Evolutionary conservation across 2,329 filamentous ascomycete genomes (phyloP).

Genomic region (Cladosporium halotolerans): DNA sequence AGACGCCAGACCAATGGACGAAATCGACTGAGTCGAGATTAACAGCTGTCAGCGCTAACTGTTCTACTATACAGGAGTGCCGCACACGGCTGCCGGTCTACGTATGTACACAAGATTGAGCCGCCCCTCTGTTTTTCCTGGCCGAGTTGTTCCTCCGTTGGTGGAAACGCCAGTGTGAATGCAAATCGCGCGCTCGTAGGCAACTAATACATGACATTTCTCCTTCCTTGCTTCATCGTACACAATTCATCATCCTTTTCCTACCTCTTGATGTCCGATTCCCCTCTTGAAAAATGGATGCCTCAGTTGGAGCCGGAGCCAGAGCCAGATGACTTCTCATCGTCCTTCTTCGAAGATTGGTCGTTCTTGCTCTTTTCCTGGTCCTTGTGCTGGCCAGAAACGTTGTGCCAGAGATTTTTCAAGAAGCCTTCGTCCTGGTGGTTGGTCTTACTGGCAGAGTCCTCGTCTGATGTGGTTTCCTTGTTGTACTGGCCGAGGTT

Average conservation of each 20-base stretch:
- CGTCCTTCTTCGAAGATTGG: neutral
- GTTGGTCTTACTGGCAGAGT: slow-evolving; percentile 10
- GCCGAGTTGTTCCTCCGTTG: neutral
- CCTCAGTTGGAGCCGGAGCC: neutral
- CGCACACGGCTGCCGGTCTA: too few species aligned
- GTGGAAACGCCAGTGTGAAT: neutral
- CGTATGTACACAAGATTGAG: too few species aligned
- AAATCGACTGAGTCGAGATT: too few species aligned
- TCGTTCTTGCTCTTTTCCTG: neutral
- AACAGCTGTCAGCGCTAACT: neutral
- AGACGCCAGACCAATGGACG: too few species aligned
- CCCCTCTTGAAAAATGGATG: neutral
- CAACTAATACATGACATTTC: neutral
- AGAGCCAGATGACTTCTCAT: neutral
- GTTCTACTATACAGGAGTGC: neutral
- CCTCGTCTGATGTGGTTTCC: slow-evolving; percentile 16
- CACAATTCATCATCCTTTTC: too few species aligned
- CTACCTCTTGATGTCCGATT: too few species aligned
- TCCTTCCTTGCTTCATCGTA: neutral
- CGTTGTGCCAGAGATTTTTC: slow-evolving; percentile 85
- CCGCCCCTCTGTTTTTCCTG: too few species aligned
- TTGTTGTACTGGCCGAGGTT: slow-evolving; percentile 50
- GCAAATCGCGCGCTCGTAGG: neutral
- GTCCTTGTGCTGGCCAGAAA: slow-evolving; percentile 62
- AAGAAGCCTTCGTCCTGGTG: slow-evolving; percentile 85